Conservation (phyloP, 2,329 filamentous ascomycete species). For the Cordyceps farinosa region DNA sequence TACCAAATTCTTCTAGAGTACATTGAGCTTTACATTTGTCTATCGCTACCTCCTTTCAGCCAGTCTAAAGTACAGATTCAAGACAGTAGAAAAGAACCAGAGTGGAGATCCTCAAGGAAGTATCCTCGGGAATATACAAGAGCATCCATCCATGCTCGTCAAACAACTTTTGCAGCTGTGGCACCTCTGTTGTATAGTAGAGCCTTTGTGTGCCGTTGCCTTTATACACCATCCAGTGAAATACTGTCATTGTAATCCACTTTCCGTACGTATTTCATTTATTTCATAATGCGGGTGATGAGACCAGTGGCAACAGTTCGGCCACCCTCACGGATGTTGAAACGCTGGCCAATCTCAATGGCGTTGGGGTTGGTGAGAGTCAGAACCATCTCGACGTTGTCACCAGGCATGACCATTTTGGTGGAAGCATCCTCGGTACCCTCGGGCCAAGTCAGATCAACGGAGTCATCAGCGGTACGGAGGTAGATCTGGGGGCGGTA, state of each 20-base stretch:
- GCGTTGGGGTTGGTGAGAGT: constrained; percentile 81
- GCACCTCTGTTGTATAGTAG: background rate
- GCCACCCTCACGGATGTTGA: constrained; percentile 98
- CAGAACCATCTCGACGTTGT: constrained; percentile 97
- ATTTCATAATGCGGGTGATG: constrained; percentile 68
- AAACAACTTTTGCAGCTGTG: constrained; percentile 13
- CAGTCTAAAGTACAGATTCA: constrained; percentile 36
- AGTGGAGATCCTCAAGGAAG: constrained; percentile 39
- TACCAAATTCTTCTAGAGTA: constrained; percentile 9
- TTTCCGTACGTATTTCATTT: constrained; percentile 29
- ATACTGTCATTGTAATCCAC: background rate
- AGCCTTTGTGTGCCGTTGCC: background rate
- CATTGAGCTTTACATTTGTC: constrained; percentile 23
- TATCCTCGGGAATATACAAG: constrained; percentile 35
- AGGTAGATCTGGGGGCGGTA: constrained; percentile 97
- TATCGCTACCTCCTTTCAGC: constrained; percentile 30
- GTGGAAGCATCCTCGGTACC: constrained; percentile 65
- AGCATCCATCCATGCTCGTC: constrained; percentile 30
- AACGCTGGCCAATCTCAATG: constrained; percentile 86
- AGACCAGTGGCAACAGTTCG: constrained; percentile 82
- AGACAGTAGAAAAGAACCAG: constrained; percentile 39
- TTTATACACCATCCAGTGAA: constrained; percentile 4
- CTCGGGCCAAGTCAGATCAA: constrained; percentile 81
- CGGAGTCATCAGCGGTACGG: constrained; percentile 80
- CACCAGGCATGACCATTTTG: constrained; percentile 95